These are phyloP conservation scores for Catharanthus roseus DNA, from an alignment of 257 asterid genomes.

Conservation along the genomic window DNA sequence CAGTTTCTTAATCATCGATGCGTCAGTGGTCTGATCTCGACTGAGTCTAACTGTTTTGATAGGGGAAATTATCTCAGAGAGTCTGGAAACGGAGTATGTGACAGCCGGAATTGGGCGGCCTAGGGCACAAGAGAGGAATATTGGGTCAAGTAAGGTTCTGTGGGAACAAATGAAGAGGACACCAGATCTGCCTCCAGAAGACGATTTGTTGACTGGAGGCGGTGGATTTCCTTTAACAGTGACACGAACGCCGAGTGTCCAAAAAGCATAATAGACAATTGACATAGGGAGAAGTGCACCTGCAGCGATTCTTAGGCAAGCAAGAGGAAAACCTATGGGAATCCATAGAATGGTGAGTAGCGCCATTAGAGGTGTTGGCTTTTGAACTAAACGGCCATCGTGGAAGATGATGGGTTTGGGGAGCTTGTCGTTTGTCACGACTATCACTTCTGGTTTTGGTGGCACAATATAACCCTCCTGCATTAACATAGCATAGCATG, in stretches of 20 bases:
- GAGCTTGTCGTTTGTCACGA: slow-evolving; percentile 43
- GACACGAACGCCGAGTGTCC: slow-evolving; percentile 58
- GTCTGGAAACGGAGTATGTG: slow-evolving; percentile 62
- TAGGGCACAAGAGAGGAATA: slow-evolving; percentile 53
- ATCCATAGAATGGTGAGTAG: slow-evolving; percentile 50
- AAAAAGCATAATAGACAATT: slow-evolving; percentile 42
- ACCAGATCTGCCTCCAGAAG: slow-evolving; percentile 38
- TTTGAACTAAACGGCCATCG: slow-evolving; percentile 56
- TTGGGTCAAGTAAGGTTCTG: slow-evolving; percentile 54
- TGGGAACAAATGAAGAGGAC: slow-evolving; percentile 65
- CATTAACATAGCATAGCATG: too few relatives aligned
- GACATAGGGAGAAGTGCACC: slow-evolving; percentile 62
- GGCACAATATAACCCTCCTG: slow-evolving; percentile 55
- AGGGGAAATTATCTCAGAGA: slow-evolving; percentile 64
- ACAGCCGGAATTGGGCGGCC: slow-evolving; percentile 68
- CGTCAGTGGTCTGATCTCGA: slow-evolving; percentile 38
- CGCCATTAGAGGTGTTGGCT: slow-evolving; percentile 45
- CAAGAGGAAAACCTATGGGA: slow-evolving; percentile 49
- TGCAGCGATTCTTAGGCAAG: slow-evolving; percentile 50
- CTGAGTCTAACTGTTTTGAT: slow-evolving; percentile 50
- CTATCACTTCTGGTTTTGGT: slow-evolving; percentile 38
- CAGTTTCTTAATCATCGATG: slow-evolving; percentile 29
- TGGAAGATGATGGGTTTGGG: slow-evolving; percentile 62
- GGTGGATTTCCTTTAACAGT: slow-evolving; percentile 52
- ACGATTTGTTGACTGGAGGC: slow-evolving; percentile 25